Percentiles rank a stretch among this genome's conserved stretches.
phyloP scores from a whole-genome alignment of 768 basidiomycete genomes.

The Russula lepida region DNA sequence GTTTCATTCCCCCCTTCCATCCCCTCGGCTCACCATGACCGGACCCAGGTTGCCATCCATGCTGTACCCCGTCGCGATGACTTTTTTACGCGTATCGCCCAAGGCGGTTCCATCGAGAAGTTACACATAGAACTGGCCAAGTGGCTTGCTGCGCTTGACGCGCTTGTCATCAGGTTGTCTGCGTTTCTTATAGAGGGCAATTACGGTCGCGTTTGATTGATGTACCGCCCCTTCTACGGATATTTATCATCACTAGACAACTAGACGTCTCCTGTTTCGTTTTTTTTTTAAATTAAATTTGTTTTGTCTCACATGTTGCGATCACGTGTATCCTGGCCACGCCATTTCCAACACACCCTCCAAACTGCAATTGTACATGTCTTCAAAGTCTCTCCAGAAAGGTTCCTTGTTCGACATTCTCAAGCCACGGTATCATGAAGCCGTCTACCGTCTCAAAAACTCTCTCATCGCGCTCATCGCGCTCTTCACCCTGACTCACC shows the following conservation, averaged over 20 bases:
- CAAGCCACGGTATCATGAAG: constrained; percentile 18
- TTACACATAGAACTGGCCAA: constrained; percentile 45
- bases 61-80: constrained; percentile 52
- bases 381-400: neutral
- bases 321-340: constrained; percentile 12
- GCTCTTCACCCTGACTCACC: constrained; percentile 17
- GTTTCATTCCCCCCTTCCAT: neutral
- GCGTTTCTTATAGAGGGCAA: constrained; percentile 47
- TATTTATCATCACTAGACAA: neutral
- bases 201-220: constrained; percentile 43
- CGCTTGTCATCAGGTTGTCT: constrained; percentile 42
- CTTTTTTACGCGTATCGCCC: constrained; percentile 55
- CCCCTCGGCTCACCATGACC: constrained; percentile 4
- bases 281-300: too few relatives aligned
- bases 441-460: constrained; percentile 13
- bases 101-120: constrained; percentile 47
- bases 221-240: neutral
- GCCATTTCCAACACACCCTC: neutral
- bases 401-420: constrained; percentile 13
- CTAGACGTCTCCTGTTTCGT: too few relatives aligned
- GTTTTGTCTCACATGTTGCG: neutral
- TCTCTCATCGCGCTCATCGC: constrained; percentile 11
- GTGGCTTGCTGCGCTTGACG: constrained; percentile 55
- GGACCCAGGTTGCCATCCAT: constrained; percentile 32
- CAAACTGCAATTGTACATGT: neutral